phyloP scores from a whole-genome alignment of 2,329 filamentous ascomycete genomes.

The Gnomoniopsis sp. region DNA sequence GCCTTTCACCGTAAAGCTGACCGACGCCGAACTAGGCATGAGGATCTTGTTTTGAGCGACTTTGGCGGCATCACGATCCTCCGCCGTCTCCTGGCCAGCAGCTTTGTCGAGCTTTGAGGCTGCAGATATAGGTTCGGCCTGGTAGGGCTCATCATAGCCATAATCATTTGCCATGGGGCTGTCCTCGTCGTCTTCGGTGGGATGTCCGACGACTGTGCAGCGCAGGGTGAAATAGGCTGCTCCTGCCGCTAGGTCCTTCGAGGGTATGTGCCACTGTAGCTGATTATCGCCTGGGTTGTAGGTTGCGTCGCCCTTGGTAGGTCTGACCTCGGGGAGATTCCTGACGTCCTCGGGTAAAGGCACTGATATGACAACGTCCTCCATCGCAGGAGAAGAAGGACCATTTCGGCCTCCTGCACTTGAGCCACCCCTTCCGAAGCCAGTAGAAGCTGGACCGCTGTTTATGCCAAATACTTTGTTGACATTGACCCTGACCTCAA shows the following conservation, averaged over 20 bases:
- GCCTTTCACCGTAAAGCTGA: conserved; percentile 69
- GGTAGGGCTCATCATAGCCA: conserved; percentile 55
- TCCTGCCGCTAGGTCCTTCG: conserved; percentile 69
- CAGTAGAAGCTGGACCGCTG: conserved; percentile 26
- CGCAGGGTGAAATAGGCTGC: conserved; percentile 69
- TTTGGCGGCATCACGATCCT: conserved; percentile 52
- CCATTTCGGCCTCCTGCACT: conserved; percentile 42
- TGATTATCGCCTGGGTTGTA: conserved; percentile 70
- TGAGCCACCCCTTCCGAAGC: conserved; percentile 39
- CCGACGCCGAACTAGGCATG: conserved; percentile 75
- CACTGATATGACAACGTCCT: conserved; percentile 74
- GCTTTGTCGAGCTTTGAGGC: conserved; percentile 32
- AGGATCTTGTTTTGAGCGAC: conserved; percentile 68
- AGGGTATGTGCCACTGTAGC: conserved; percentile 79
- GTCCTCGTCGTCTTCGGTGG: conserved; percentile 46
- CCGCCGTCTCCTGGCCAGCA: conserved; percentile 27
- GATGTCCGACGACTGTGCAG: conserved; percentile 72
- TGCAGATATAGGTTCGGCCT: conserved; percentile 36
- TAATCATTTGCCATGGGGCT: conserved; percentile 46
- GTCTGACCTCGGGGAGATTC: conserved; percentile 77
- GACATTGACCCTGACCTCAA: conserved; percentile 77
- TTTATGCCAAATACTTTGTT: conserved; percentile 58
- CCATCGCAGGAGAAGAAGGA: conserved; percentile 59
- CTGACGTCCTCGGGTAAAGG: conserved; percentile 77
- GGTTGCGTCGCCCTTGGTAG: conserved; percentile 77